Conservation (phyloP, 208 protist species). For the Trypanosoma melophagium region DNA sequence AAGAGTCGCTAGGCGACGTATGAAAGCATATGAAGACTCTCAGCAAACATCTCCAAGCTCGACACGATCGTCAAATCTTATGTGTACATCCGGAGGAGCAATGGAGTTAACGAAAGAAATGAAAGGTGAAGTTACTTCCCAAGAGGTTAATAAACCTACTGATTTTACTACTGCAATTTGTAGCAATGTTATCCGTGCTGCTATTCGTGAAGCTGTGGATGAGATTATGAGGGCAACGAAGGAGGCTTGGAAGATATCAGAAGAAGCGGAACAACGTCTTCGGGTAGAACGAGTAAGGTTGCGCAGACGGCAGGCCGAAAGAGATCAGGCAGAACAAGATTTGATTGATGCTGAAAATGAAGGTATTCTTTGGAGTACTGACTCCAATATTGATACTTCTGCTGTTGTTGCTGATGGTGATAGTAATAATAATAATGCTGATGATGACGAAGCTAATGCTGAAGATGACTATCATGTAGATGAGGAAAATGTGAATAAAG, state of each 20-base stretch:
- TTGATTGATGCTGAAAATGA: slow-evolving; percentile 17
- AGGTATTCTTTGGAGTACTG: neutral
- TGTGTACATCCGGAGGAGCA: neutral
- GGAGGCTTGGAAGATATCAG: slow-evolving; percentile 31
- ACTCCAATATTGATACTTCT: neutral
- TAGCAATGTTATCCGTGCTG: slow-evolving; percentile 42
- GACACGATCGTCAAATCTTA: neutral
- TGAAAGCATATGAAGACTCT: slow-evolving; percentile 21
- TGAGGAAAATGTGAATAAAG: neutral
- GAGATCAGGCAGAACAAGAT: slow-evolving; percentile 29
- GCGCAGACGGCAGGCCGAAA: slow-evolving; percentile 25
- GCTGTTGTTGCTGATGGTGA: neutral
- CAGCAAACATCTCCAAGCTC: neutral
- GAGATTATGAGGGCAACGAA: slow-evolving; percentile 55
- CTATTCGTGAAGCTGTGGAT: slow-evolving; percentile 63
- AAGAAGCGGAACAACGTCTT: slow-evolving; percentile 35
- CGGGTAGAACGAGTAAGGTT: slow-evolving; percentile 39
- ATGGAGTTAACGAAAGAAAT: neutral
- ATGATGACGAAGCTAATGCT: neutral
- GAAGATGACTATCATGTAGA: neutral
- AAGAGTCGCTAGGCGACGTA: slow-evolving; percentile 35
- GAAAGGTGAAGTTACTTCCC: neutral
- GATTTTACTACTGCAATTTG: slow-evolving; percentile 18
- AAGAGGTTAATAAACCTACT: neutral
- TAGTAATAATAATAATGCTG: neutral